A percentile compares a stretch with the other conserved stretches of the same genome.
Conservation (phyloP, 768 basidiomycete genomes). For the Solioccasus polychromus region DNA sequence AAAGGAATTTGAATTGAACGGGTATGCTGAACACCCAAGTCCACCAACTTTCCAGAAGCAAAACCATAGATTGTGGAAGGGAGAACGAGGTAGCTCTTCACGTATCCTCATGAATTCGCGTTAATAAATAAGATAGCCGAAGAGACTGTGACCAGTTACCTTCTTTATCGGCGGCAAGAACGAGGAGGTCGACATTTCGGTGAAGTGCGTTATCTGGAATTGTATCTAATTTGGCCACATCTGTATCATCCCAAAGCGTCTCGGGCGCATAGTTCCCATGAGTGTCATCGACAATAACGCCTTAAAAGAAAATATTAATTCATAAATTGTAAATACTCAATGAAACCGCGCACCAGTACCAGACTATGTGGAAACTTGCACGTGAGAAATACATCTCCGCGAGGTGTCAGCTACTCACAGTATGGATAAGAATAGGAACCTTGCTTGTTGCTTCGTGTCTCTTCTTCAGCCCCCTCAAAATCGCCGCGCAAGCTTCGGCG, state of each 20-base stretch:
- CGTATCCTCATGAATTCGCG: constrained; percentile 11
- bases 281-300: constrained; percentile 44
- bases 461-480: constrained; percentile 52
- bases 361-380: constrained; percentile 33
- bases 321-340: not conserved
- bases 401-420: constrained; percentile 37
- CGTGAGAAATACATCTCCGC: not conserved
- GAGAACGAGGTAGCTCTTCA: constrained; percentile 41
- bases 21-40: constrained; percentile 41
- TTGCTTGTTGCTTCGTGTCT: constrained; percentile 40
- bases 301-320: constrained; percentile 22
- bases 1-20: constrained; percentile 56
- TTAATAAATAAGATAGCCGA: not conserved
- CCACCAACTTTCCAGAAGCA: constrained; percentile 46
- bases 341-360: constrained; percentile 40
- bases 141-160: constrained; percentile 28
- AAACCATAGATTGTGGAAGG: constrained; percentile 63
- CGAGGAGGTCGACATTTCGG: constrained; percentile 45
- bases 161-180: constrained; percentile 47
- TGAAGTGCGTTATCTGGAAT: constrained; percentile 47
- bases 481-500: constrained; percentile 40
- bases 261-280: constrained; percentile 37
- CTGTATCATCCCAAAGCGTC: constrained; percentile 47
- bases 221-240: constrained; percentile 44
- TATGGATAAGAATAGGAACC: constrained; percentile 55